These are phyloP conservation scores for Asclepias syriaca DNA, from an alignment of 257 asterid species.

Conservation along the genomic window DNA sequence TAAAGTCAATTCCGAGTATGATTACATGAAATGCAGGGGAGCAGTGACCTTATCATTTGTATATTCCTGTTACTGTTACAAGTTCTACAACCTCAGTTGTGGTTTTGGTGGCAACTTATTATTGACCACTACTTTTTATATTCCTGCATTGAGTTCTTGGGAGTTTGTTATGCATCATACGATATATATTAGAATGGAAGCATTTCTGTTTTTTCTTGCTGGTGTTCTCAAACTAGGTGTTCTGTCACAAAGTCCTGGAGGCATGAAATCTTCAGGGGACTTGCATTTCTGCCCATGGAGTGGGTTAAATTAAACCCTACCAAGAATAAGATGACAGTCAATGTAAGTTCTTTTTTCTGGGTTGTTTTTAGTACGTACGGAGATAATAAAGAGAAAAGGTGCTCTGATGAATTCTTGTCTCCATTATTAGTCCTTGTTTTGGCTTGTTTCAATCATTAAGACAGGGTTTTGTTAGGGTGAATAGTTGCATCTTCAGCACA, in stretches of 20 bases:
- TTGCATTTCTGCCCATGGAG: background rate
- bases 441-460: background rate
- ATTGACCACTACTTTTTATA: background rate
- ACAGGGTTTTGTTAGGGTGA: background rate
- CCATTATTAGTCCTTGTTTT: background rate
- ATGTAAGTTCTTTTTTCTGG: background rate
- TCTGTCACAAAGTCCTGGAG: background rate
- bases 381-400: background rate
- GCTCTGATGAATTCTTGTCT: background rate
- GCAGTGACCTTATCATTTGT: conserved; percentile 4
- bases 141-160: background rate
- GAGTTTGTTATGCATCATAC: background rate
- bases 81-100: background rate
- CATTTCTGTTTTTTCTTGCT: background rate
- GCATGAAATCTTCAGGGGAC: too few species aligned
- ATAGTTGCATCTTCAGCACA: background rate
- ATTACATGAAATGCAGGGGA: background rate
- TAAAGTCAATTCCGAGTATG: background rate
- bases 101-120: background rate
- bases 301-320: background rate
- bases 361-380: background rate
- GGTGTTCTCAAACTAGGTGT: background rate
- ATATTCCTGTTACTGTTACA: background rate
- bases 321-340: background rate
- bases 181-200: background rate